Percentiles rank a stretch among this genome's conserved stretches.
Conservation (phyloP, 2,329 filamentous ascomycete species). For the Rhexocercosporidium sp. region DNA sequence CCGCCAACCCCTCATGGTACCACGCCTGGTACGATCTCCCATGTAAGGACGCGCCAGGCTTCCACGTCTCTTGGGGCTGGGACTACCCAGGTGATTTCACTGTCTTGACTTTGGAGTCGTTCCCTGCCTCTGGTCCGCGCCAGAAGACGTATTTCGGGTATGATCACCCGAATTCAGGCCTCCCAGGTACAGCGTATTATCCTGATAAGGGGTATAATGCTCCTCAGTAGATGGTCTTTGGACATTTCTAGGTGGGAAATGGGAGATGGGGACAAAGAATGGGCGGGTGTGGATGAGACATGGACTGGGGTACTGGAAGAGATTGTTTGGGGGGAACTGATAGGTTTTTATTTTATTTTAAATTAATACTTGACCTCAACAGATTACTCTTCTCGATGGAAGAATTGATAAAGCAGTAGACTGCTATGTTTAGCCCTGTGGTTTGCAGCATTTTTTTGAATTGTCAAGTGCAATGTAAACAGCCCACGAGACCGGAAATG, state of each 20-base stretch:
- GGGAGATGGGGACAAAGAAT: neutral
- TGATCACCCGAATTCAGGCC: slow-evolving; percentile 1
- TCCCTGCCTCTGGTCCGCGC: neutral
- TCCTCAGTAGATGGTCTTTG: neutral
- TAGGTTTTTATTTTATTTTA: too few relatives aligned
- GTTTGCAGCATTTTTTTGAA: too few relatives aligned
- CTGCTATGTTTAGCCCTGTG: too few relatives aligned
- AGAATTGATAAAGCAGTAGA: too few relatives aligned
- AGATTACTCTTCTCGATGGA: too few relatives aligned
- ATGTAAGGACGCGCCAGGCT: slow-evolving; percentile 1
- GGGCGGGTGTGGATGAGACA: neutral
- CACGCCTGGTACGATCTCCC: slow-evolving; percentile 17
- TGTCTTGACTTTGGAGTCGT: slow-evolving; percentile 7
- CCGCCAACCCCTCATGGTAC: neutral
- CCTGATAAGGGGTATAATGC: slow-evolving; percentile 1
- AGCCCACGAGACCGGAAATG: too few relatives aligned
- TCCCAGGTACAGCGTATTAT: slow-evolving; percentile 6
- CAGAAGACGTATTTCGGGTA: slow-evolving; percentile 9
- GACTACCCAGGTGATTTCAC: slow-evolving; percentile 15
- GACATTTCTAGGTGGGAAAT: neutral
- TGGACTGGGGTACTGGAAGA: neutral
- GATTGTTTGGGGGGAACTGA: neutral
- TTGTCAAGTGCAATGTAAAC: too few relatives aligned
- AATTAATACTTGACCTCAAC: too few relatives aligned
- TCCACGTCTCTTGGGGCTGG: slow-evolving; percentile 19